phyloP scores from a whole-genome alignment of 2,329 filamentous ascomycete genomes.

The Pseudopyrenochaeta lycopersici region DNA sequence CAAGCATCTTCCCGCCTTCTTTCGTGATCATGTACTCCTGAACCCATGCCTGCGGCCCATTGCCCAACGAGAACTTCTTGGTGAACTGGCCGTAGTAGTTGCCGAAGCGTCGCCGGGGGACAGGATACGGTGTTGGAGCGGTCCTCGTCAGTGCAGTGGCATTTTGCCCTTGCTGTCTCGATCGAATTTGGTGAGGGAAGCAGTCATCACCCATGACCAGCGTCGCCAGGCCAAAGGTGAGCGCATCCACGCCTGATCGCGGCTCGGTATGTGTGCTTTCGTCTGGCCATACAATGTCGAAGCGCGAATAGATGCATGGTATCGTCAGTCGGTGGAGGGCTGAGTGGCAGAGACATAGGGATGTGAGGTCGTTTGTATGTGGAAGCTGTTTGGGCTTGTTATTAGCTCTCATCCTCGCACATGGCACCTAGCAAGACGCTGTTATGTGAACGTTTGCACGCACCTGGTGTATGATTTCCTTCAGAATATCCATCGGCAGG shows the following conservation, averaged over 20 bases:
- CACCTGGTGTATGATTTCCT: slow-evolving; percentile 81
- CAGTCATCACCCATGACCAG: slow-evolving; percentile 76
- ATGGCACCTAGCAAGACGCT: neutral
- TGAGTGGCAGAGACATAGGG: slow-evolving; percentile 80
- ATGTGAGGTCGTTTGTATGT: slow-evolving; percentile 82
- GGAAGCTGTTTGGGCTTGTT: slow-evolving; percentile 65
- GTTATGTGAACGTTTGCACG: slow-evolving; percentile 23
- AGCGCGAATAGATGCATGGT: slow-evolving; percentile 82
- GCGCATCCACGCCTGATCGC: slow-evolving; percentile 78
- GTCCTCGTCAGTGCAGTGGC: slow-evolving; percentile 14
- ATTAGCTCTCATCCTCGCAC: slow-evolving; percentile 18
- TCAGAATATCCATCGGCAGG: slow-evolving; percentile 79
- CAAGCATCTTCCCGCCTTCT: slow-evolving; percentile 88
- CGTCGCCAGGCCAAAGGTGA: slow-evolving; percentile 83
- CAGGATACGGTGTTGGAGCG: slow-evolving; percentile 41
- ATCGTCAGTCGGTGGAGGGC: slow-evolving; percentile 78
- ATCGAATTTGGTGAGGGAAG: slow-evolving; percentile 59
- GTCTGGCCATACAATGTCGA: slow-evolving; percentile 90
- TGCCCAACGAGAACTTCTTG: slow-evolving; percentile 84
- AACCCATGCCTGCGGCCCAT: slow-evolving; percentile 80
- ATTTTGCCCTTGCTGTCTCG: slow-evolving; percentile 27
- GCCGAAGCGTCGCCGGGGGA: slow-evolving; percentile 62
- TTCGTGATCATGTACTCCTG: slow-evolving; percentile 83
- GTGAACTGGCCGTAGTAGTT: slow-evolving; percentile 83
- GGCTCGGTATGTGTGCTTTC: slow-evolving; percentile 70